Conservation (phyloP, 1,284 basidiomycete genomes). For the Jaminaea rosea region DNA sequence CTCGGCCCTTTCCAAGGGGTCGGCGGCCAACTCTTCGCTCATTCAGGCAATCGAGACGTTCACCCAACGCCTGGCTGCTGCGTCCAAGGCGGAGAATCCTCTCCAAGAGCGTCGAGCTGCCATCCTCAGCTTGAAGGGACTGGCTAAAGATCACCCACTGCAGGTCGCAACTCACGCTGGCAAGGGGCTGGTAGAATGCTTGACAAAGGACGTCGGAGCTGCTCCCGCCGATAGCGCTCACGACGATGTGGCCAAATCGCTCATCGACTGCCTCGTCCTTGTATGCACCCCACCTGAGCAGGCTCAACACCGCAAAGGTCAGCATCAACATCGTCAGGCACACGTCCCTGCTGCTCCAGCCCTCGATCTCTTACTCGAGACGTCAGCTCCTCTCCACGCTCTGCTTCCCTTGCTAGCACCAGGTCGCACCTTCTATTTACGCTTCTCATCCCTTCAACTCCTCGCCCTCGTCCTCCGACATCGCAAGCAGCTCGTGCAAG, state of each 20-base stretch:
- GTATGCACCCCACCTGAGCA: conserved; percentile 16
- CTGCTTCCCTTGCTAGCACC: conserved; percentile 59
- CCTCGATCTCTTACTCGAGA: conserved; percentile 54
- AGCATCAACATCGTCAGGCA: conserved; percentile 55
- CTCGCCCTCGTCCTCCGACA: conserved; percentile 64
- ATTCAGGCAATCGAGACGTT: conserved; percentile 76
- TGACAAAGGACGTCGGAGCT: conserved; percentile 25
- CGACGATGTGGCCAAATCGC: conserved; percentile 30
- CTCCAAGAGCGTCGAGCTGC: conserved; percentile 75
- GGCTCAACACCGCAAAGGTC: conserved; percentile 40
- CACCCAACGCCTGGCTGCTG: conserved; percentile 72
- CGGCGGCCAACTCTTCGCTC: conserved; percentile 58
- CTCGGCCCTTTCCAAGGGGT: conserved; percentile 34
- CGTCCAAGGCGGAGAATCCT: conserved; percentile 55
- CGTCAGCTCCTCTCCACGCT: conserved; percentile 64
- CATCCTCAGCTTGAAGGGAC: conserved; percentile 80
- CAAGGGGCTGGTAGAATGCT: conserved; percentile 21
- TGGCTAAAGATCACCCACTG: conserved; percentile 78
- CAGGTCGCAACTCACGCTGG: conserved; percentile 40
- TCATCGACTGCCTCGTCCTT: conserved; percentile 32
- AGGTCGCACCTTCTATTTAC: conserved; percentile 63
- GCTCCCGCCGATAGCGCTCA: conserved; percentile 11
- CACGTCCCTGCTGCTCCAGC: conserved; percentile 2
- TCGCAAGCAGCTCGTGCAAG: conserved; percentile 68
- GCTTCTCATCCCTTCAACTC: conserved; percentile 76